Percentiles rank a stretch among this genome's conserved stretches.
phyloP scores from a whole-genome alignment of 768 basidiomycete species.

The Austroboletus eburneus region DNA sequence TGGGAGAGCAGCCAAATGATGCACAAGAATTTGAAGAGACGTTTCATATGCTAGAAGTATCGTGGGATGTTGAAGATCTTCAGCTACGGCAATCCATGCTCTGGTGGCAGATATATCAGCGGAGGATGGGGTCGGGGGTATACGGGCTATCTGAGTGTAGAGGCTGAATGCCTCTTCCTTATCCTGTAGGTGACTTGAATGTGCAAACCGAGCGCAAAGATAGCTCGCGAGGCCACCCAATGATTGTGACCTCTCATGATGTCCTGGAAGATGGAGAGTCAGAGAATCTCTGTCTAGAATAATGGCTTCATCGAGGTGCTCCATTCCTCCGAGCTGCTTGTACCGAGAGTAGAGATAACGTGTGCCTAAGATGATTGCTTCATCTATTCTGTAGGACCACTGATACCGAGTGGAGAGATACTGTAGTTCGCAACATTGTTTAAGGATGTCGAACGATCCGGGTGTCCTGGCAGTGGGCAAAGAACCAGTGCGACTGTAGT shows the following conservation, averaged over 20 bases:
- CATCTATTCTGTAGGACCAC: too few relatives aligned
- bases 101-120: background rate
- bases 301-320: too few relatives aligned
- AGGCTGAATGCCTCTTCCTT: background rate
- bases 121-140: background rate
- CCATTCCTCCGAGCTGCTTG: too few relatives aligned
- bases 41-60: constrained; percentile 4
- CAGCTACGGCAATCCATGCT: background rate
- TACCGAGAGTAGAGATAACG: too few relatives aligned
- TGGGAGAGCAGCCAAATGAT: background rate
- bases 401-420: too few relatives aligned
- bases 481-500: too few relatives aligned
- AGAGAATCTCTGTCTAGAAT: too few relatives aligned
- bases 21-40: background rate
- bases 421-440: too few relatives aligned
- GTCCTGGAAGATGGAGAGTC: too few relatives aligned
- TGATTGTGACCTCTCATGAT: background rate
- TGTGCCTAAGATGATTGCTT: too few relatives aligned
- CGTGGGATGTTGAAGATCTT: background rate
- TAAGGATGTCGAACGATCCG: too few relatives aligned
- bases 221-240: background rate
- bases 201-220: background rate
- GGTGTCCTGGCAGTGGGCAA: too few relatives aligned
- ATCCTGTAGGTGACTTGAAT: background rate
- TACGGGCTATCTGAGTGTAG: background rate